A percentile compares a stretch with the other conserved stretches of the same genome.
These are phyloP conservation scores for Epichloe gansuensis DNA, from an alignment of 2,329 filamentous ascomycete species.

Conservation along the genomic window DNA sequence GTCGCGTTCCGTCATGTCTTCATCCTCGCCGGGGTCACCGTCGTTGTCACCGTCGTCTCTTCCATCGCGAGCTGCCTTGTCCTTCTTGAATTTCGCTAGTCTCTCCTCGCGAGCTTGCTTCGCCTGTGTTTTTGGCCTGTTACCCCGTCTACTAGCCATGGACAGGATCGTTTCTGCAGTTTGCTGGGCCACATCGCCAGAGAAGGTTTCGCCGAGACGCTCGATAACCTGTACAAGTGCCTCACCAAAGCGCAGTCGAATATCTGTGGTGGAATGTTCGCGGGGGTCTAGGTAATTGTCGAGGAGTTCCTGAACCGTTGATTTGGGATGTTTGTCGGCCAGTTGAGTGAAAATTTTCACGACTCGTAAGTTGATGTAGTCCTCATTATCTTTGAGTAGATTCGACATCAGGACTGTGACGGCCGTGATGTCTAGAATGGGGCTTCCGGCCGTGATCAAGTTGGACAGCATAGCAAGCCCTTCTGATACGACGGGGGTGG, in stretches of 20 bases:
- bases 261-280: slow-evolving; percentile 48
- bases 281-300: slow-evolving; percentile 55
- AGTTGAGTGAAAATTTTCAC: slow-evolving; percentile 54
- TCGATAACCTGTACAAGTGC: slow-evolving; percentile 53
- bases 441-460: slow-evolving; percentile 42
- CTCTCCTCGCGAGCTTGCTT: slow-evolving; percentile 41
- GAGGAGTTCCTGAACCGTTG: slow-evolving; percentile 49
- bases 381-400: slow-evolving; percentile 53
- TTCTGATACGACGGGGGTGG: slow-evolving; percentile 56
- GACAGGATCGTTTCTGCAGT: slow-evolving; percentile 49
- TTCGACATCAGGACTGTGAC: slow-evolving; percentile 51
- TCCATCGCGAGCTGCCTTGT: slow-evolving; percentile 21
- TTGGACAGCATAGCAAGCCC: slow-evolving; percentile 48
- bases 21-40: slow-evolving; percentile 21
- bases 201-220: slow-evolving; percentile 42
- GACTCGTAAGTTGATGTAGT: slow-evolving; percentile 59
- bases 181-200: slow-evolving; percentile 37
- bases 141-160: slow-evolving; percentile 50
- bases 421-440: slow-evolving; percentile 54
- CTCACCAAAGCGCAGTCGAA: slow-evolving; percentile 57
- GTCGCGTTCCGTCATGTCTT: slow-evolving; percentile 31
- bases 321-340: slow-evolving; percentile 47
- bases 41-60: slow-evolving; percentile 31
- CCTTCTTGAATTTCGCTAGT: slow-evolving; percentile 33
- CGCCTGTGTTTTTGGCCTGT: slow-evolving; percentile 46